phyloP scores from a whole-genome alignment of 192 early-diverging fungal genomes.

The Backusella morwellensis region DNA sequence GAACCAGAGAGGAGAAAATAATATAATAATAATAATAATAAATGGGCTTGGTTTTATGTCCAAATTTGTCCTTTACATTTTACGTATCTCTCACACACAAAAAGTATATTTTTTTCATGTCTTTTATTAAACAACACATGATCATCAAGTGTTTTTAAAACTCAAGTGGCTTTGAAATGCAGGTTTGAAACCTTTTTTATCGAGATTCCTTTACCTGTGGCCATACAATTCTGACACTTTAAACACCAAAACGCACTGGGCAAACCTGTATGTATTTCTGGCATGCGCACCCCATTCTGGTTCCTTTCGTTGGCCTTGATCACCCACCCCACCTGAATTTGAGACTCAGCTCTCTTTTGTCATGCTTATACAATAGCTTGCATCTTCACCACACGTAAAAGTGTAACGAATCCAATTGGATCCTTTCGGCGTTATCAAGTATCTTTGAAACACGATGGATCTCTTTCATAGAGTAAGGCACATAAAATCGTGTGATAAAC shows the following conservation, averaged over 20 bases:
- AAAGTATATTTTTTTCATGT: background rate
- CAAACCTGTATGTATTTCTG: constrained; percentile 64
- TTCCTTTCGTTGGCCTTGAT: constrained; percentile 37
- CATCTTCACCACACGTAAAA: constrained; percentile 57
- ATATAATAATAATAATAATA: background rate
- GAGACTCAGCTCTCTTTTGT: constrained; percentile 32
- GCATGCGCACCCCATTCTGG: constrained; percentile 34
- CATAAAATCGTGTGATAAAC: constrained; percentile 67
- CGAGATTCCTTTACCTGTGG: constrained; percentile 6
- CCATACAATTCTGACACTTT: constrained; percentile 49
- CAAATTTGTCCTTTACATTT: background rate
- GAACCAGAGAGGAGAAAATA: background rate
- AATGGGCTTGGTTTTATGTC: background rate
- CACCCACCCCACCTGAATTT: constrained; percentile 45
- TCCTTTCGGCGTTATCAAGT: constrained; percentile 49
- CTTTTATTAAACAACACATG: background rate
- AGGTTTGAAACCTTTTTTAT: background rate
- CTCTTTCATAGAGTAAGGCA: constrained; percentile 45
- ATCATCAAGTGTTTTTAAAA: background rate
- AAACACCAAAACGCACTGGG: constrained; percentile 53
- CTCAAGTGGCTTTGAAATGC: background rate
- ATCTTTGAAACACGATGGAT: constrained; percentile 32
- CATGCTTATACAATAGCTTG: constrained; percentile 26
- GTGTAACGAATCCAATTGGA: constrained; percentile 62
- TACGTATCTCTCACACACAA: background rate